These are phyloP conservation scores for Paulownia fortunei DNA, from an alignment of 257 asterid species.

Conservation along the genomic window DNA sequence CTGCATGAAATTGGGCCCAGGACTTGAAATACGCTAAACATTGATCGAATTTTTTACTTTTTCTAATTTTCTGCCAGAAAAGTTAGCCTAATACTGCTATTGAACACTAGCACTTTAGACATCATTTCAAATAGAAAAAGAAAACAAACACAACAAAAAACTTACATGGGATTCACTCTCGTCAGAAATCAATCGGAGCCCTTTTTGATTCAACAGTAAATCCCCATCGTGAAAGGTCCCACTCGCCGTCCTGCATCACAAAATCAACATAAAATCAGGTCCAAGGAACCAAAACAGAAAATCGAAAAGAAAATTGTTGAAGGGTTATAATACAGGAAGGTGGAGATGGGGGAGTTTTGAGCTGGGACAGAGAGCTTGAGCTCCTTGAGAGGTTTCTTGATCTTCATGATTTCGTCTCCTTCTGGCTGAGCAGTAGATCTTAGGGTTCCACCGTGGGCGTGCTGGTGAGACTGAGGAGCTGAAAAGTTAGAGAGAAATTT, in stretches of 20 bases:
- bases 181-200: conserved; percentile 76
- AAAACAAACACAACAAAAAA: not conserved
- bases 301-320: not conserved
- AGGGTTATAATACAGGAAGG: conserved; percentile 57
- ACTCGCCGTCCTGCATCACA: conserved; percentile 81
- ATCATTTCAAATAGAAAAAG: not conserved
- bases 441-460: conserved; percentile 30
- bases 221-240: conserved; percentile 97
- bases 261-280: conserved; percentile 15
- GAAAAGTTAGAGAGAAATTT: conserved; percentile 30
- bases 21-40: not conserved
- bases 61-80: not conserved
- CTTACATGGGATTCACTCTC: conserved; percentile 68
- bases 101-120: not conserved
- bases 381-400: conserved; percentile 79
- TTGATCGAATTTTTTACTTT: not conserved
- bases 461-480: not conserved
- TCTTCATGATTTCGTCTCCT: conserved; percentile 57
- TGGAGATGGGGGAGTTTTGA: conserved; percentile 80
- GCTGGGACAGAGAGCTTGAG: conserved; percentile 91
- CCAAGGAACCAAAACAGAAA: not conserved
- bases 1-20: not conserved
- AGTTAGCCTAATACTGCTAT: conserved; percentile 1
- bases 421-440: conserved; percentile 14
- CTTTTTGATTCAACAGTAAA: conserved; percentile 78